Base-by-base conservation (phyloP, 2,329 filamentous ascomycete genomes). In the Microdochium nivale region DNA sequence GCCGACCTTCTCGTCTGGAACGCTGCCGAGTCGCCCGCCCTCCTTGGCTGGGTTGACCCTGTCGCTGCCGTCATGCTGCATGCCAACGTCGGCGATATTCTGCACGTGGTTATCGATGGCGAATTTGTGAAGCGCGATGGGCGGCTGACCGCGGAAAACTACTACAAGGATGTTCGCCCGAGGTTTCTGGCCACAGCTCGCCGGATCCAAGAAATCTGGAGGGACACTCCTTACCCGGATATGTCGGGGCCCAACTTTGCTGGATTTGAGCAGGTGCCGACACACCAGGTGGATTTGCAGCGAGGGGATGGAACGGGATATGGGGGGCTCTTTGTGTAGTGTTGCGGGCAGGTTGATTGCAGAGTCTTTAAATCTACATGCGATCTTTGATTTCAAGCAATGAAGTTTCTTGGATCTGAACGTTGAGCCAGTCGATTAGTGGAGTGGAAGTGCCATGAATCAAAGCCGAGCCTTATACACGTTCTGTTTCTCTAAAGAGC, bases 51-150 rank as follows among this genome's bases (percentile, higher is more conserved):
- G 76, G 64, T 55, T 5, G 78, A 82, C 52, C 76, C 78, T 0
- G 69, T 83, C 3, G 78, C 78, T 0, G 79, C 79, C 0, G 66
- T 83, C 1, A 72, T 83, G 25, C 62, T 83, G 33, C 79, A 82
- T 53, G 71, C 77, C 1, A 75, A 70, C 50, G 70, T 78, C 3
- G 77, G 73, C 0, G 77, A 82, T 52, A 65, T 82, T 24, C 60
- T 71, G 51, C 67, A 75, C 49, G 78, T 81, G 0, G 53, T 78
- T 10, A 71, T 80, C 0, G 70, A 74, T 49, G 78, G 78, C 0
- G 59, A 66, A 51, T 79, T 74, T 48, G 60, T 63, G 47, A 82
- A 80, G 65, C 62, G 66, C 7, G 67, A 74, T 14, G 65, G 72
- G 2, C 69, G 62, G 59, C 55, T 65, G 23, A 61, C 57, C 1